These are phyloP conservation scores for Gloeophyllum trabeum DNA, from an alignment of 768 basidiomycete species.

Conservation along the genomic window DNA sequence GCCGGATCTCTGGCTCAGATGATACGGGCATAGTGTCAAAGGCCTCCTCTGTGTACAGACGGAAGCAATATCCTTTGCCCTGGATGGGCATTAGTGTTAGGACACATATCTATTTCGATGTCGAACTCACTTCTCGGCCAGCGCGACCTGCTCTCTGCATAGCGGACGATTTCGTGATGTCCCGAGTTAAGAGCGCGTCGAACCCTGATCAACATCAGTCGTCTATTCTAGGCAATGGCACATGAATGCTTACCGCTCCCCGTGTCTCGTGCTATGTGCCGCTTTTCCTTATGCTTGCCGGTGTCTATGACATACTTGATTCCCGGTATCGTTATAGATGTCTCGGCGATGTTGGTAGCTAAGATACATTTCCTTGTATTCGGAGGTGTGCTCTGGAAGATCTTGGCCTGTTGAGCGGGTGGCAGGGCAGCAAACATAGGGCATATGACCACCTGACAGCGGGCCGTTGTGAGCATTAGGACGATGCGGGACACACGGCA, in stretches of 20 bases:
- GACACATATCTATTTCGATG: too few species aligned
- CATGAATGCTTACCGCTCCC: conserved; percentile 44
- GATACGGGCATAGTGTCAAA: conserved; percentile 57
- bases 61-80: conserved; percentile 81
- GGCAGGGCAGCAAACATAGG: conserved; percentile 86
- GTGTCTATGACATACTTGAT: conserved; percentile 94
- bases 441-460: conserved; percentile 54
- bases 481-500: not conserved
- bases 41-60: conserved; percentile 80
- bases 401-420: conserved; percentile 62
- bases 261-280: conserved; percentile 56
- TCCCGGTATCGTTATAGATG: conserved; percentile 93
- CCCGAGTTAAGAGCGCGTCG: conserved; percentile 73
- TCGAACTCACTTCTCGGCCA: conserved; percentile 72
- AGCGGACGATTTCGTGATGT: conserved; percentile 85
- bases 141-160: conserved; percentile 94
- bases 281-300: conserved; percentile 93
- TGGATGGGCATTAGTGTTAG: conserved; percentile 15
- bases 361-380: conserved; percentile 84
- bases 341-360: conserved; percentile 97
- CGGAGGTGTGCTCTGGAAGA: conserved; percentile 56
- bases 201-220: conserved; percentile 41
- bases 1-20: conserved; percentile 82
- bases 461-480: conserved; percentile 6
- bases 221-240: not conserved